phyloP scores from a whole-genome alignment of 441 rosid species.

The Euphorbia corollata region DNA sequence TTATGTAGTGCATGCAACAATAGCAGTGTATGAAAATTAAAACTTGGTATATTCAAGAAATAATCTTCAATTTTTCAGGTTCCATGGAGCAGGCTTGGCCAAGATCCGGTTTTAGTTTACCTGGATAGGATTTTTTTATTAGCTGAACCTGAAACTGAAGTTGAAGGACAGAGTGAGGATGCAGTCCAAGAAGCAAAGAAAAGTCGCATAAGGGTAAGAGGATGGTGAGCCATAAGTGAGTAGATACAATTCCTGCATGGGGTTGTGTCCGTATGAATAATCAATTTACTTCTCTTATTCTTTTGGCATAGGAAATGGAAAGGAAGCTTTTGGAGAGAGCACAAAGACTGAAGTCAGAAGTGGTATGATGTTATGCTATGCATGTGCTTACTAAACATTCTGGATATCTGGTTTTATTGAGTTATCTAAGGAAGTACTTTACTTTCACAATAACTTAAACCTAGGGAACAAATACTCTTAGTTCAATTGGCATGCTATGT shows the following conservation, averaged over 20 bases:
- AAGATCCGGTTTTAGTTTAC: constrained; percentile 87
- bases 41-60: constrained; percentile 2
- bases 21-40: background rate
- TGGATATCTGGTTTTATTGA: background rate
- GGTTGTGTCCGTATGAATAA: constrained; percentile 7
- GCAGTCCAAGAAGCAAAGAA: constrained; percentile 86
- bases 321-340: constrained; percentile 71
- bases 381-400: background rate
- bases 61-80: constrained; percentile 49
- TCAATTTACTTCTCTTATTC: constrained; percentile 20
- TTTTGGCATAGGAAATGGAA: constrained; percentile 76
- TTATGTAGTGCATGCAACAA: background rate
- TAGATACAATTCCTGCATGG: constrained; percentile 7
- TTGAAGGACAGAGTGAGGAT: constrained; percentile 79
- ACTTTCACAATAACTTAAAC: background rate
- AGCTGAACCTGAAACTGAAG: constrained; percentile 85
- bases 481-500: background rate
- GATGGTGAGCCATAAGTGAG: constrained; percentile 22
- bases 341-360: constrained; percentile 60
- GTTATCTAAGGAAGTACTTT: background rate
- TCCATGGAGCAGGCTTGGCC: constrained; percentile 99
- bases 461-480: background rate
- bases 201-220: constrained; percentile 75
- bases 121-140: constrained; percentile 84
- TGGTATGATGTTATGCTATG: constrained; percentile 47